A percentile compares a stretch with the other conserved stretches of the same genome.
These are phyloP conservation scores for Phytophthora pluvialis DNA, from an alignment of 352 stramenopile genomes.

Conservation along the genomic window DNA sequence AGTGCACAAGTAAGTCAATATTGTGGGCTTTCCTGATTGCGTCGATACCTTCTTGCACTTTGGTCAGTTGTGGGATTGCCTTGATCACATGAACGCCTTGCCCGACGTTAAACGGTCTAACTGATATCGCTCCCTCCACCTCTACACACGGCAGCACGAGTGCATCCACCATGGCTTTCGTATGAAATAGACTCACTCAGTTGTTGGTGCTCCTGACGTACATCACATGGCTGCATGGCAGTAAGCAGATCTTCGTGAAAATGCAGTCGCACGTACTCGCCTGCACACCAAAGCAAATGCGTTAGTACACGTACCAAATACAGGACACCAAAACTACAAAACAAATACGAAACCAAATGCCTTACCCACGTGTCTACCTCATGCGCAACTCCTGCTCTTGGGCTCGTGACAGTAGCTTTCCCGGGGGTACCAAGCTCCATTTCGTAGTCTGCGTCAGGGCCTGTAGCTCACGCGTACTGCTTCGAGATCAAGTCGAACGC, in stretches of 20 bases:
- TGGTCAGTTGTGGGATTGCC: not conserved
- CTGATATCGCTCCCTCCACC: no score
- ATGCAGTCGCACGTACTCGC: conserved; percentile 10
- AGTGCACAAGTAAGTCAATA: not conserved
- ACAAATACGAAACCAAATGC: not conserved
- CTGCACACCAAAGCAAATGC: not conserved
- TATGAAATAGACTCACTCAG: no score
- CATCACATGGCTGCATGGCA: conserved; percentile 14
- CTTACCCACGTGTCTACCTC: not conserved
- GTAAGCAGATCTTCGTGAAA: conserved; percentile 18
- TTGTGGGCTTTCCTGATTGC: not conserved
- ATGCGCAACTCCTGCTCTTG: not conserved
- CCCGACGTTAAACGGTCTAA: no score
- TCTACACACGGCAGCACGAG: no score
- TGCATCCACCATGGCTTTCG: no score
- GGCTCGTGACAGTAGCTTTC: not conserved
- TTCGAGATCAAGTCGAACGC: not conserved
- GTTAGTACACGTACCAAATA: not conserved
- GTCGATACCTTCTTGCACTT: not conserved
- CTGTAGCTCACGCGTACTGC: not conserved
- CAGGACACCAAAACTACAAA: no score
- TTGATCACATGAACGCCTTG: conserved; percentile 9
- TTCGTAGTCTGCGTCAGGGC: not conserved
- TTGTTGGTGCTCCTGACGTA: no score
- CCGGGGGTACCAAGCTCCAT: not conserved